Base-by-base conservation (phyloP, 306 rosid species). In the Inga leiocalycina region DNA sequence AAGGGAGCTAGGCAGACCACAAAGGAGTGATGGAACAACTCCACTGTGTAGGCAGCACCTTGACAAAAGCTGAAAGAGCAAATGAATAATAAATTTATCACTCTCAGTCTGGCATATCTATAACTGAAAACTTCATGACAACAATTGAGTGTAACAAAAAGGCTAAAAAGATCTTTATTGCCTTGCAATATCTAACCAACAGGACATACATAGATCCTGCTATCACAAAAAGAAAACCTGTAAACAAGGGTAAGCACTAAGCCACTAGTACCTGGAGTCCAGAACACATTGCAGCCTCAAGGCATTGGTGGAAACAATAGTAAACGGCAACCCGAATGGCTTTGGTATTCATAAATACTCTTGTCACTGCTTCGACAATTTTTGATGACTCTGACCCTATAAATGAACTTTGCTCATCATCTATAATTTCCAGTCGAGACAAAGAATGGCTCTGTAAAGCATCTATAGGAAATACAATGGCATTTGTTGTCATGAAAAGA, bases 1-100 rank as follows among this genome's bases (percentile, higher is more conserved):
- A 71, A 96, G 93, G 81, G 98, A 92, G 79, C 85, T 88, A 45
- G 99, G 97, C 67, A 96, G 88, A 76, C 97, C 97, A 88, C 99
- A 96, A 32, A 96, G 91, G n/a, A 92, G 88, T 5, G 92, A 92
- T 6, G 98, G 92, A 86, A 96, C 90, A 81, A 79, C 82, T 81
- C 86, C 91, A 88, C 81, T 90, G 68, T 88, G 90, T 43, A 92
- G 78, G 89, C 99, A 94, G 89, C 94, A 94, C 86, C 97, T 90
- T 69, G 88, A 84, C 82, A 96, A 88, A 57, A 96, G 89, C 99
- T 96, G 91, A 85, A 88, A 89, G 77, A 77, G 76, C 73, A 84
- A 59, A 78, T 76, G 44, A 82, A 73, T 46, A 37, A 52, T 48
- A 62, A 69, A 73, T 56, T 41, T 62, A 82, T 67, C 46, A 72